Evolutionary conservation across 2,329 filamentous ascomycete species (phyloP).

Genomic region (Ophiostoma sp.): DNA sequence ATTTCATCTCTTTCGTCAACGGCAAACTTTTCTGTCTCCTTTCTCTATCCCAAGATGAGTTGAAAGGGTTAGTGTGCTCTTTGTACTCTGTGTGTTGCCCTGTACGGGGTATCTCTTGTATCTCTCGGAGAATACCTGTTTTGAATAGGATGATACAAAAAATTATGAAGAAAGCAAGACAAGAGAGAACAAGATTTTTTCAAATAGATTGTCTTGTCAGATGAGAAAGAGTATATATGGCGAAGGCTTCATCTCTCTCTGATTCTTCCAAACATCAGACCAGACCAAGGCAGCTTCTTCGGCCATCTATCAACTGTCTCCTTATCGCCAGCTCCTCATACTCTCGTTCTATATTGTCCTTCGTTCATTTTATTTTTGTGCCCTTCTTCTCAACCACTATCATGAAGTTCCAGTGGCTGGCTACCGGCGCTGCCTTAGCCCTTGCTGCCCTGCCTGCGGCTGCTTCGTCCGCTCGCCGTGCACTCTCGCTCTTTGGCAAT

Average conservation of each 20-base stretch:
- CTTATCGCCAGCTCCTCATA: neutral
- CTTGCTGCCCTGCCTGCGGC: neutral
- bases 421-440: neutral
- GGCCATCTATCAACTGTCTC: neutral
- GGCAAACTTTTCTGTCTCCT: neutral
- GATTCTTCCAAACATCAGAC: neutral
- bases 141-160: neutral
- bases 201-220: neutral
- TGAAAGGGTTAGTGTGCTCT: neutral
- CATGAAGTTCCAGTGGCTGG: conserved; percentile 18
- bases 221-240: neutral
- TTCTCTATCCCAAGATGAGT: neutral
- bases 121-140: neutral
- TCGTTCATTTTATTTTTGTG: neutral
- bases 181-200: neutral
- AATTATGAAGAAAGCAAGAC: neutral
- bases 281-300: neutral
- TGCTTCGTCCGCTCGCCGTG: conserved; percentile 17
- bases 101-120: neutral
- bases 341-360: neutral
- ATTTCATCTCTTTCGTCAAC: neutral
- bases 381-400: neutral
- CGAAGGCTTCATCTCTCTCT: neutral
- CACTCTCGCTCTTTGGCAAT: neutral
- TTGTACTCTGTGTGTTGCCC: neutral